Percentiles rank a stretch among this genome's conserved stretches.
phyloP scores from a whole-genome alignment of 345 rosid species.

The Camelina neglecta region DNA sequence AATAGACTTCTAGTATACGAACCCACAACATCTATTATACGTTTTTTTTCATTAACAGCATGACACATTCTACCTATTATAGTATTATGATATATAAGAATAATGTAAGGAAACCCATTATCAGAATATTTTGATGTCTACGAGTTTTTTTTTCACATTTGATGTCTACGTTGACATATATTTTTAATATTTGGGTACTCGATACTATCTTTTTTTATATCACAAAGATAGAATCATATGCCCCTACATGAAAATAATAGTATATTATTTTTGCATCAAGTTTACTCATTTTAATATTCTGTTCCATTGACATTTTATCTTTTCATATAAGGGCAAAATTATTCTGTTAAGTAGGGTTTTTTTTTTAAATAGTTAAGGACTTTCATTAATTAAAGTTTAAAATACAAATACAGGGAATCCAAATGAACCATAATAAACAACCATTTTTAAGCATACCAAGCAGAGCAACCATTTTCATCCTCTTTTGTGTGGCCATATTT shows the following conservation, averaged over 20 bases:
- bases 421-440: no score
- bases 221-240: constrained; percentile 37
- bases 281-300: constrained; percentile 22
- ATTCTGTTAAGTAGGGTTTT: constrained; percentile 6
- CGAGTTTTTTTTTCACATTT: neutral
- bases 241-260: constrained; percentile 25
- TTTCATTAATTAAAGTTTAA: no score
- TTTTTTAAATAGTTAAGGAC: no score
- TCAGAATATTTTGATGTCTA: neutral
- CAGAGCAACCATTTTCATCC: neutral
- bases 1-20: neutral
- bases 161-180: constrained; percentile 25
- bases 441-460: no score
- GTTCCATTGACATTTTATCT: constrained; percentile 28
- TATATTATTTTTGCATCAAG: constrained; percentile 3
- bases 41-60: neutral
- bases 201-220: constrained; percentile 14
- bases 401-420: no score
- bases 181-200: constrained; percentile 4
- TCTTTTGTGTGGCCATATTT: constrained; percentile 18
- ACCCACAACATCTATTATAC: neutral
- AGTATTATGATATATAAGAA: neutral
- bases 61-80: no score
- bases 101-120: neutral
- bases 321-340: constrained; percentile 28